A percentile compares a stretch with the other conserved stretches of the same genome.
Evolutionary conservation across 139 green algal species (phyloP).

Genomic region (Parachlorella kessleri): DNA sequence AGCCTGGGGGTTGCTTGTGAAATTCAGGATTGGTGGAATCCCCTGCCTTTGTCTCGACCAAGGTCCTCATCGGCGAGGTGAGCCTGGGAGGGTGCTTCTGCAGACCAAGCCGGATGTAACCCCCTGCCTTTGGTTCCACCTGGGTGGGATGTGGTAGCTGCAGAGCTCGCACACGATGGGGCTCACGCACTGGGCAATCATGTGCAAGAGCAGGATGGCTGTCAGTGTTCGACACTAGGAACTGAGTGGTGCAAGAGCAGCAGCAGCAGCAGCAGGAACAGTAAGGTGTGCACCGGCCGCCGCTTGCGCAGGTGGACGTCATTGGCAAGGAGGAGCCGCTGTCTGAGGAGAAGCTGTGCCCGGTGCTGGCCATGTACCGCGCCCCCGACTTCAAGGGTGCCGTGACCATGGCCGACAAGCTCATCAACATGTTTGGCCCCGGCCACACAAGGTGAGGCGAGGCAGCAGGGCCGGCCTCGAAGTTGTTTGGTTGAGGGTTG

Average conservation of each 20-base stretch:
- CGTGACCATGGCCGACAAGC: constrained; percentile 45
- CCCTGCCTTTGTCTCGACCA: constrained; percentile 23
- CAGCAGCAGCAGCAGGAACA: no score
- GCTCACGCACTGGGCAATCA: no score
- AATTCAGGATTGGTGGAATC: neutral
- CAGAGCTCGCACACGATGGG: no score
- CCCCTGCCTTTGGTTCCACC: constrained; percentile 15
- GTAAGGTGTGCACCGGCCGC: no score
- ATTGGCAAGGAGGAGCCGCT: constrained; percentile 62
- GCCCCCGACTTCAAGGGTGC: constrained; percentile 44
- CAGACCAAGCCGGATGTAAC: neutral
- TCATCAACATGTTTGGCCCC: constrained; percentile 58
- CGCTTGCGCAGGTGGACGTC: constrained; percentile 13
- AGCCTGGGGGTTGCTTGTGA: neutral
- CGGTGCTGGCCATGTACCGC: constrained; percentile 54
- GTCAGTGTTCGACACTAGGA: no score
- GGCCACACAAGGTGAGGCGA: constrained; percentile 35
- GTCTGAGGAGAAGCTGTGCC: constrained; percentile 75
- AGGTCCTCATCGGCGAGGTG: constrained; percentile 62
- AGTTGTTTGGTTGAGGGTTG: no score
- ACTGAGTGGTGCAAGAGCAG: no score
- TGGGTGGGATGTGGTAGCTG: no score
- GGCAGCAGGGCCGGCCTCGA: no score
- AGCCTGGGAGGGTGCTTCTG: neutral
- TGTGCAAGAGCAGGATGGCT: no score